These are phyloP conservation scores for Gynostemma pentaphyllum DNA, from an alignment of 306 rosid genomes.

Conservation along the genomic window DNA sequence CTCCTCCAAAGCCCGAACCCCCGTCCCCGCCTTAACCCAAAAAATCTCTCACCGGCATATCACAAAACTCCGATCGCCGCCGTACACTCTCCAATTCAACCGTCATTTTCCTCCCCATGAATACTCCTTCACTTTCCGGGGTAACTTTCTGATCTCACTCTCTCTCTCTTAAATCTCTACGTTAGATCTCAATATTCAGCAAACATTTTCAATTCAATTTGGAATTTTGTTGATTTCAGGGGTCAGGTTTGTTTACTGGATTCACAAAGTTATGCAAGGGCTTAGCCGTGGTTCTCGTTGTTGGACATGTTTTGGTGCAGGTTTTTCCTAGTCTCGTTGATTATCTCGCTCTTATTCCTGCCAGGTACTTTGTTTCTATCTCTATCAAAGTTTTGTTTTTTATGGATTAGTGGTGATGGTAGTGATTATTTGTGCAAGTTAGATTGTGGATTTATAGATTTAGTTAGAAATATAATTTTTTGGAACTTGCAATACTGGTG, in stretches of 20 bases:
- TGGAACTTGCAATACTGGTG: background rate
- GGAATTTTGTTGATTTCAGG: slow-evolving; percentile 17
- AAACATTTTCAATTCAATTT: background rate
- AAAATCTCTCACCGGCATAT: slow-evolving; percentile 2
- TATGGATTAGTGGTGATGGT: background rate
- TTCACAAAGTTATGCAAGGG: slow-evolving; percentile 82
- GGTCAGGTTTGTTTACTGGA: slow-evolving; percentile 42
- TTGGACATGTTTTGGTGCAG: slow-evolving; percentile 54
- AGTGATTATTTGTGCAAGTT: background rate
- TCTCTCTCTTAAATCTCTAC: background rate
- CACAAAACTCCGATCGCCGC: slow-evolving; percentile 7
- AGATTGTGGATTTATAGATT: background rate
- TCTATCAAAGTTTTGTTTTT: background rate
- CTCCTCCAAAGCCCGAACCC: background rate
- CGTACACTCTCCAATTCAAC: background rate
- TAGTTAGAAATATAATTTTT: background rate
- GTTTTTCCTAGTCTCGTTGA: slow-evolving; percentile 43
- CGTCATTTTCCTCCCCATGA: slow-evolving; percentile 26
- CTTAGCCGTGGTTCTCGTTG: slow-evolving; percentile 45
- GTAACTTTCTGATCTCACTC: slow-evolving; percentile 18
- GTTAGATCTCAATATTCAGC: background rate
- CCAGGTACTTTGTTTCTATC: slow-evolving; percentile 31
- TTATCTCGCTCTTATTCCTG: slow-evolving; percentile 86
- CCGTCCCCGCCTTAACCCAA: background rate
- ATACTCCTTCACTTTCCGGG: slow-evolving; percentile 39